These are phyloP conservation scores for Wickerhamomyces subpelliculosus DNA, from an alignment of 805 yeast species.

Conservation along the genomic window DNA sequence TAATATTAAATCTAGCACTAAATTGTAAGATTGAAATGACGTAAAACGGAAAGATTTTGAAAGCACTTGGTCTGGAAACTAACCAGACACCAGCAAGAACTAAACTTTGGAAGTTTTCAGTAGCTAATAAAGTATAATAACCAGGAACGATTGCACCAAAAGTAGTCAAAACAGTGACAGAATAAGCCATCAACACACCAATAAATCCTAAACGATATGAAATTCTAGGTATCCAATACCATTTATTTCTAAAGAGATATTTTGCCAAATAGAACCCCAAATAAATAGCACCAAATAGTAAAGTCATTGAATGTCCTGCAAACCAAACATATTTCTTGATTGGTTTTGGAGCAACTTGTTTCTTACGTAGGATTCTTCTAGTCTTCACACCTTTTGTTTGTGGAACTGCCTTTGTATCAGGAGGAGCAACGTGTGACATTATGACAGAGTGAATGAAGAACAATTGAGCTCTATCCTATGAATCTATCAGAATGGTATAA, in stretches of 20 bases:
- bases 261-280: constrained; percentile 23
- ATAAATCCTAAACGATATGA: constrained; percentile 47
- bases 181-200: constrained; percentile 48
- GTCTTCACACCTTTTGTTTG: constrained; percentile 9
- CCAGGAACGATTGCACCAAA: constrained; percentile 58
- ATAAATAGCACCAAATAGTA: constrained; percentile 37
- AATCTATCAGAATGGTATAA: no score
- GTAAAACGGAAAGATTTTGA: constrained; percentile 57
- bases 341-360: constrained; percentile 28
- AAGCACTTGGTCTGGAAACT: constrained; percentile 54
- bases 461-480: no score
- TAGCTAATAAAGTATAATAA: constrained; percentile 55
- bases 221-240: constrained; percentile 40
- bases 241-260: constrained; percentile 20
- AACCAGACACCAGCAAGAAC: constrained; percentile 52
- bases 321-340: constrained; percentile 46
- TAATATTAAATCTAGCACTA: constrained; percentile 32
- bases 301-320: constrained; percentile 43
- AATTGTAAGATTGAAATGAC: constrained; percentile 55
- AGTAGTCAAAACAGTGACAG: constrained; percentile 48
- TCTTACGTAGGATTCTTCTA: constrained; percentile 30
- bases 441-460: neutral
- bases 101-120: constrained; percentile 70
- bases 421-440: neutral
- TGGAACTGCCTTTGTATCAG: neutral